phyloP scores from a whole-genome alignment of 208 protist species.

The Wallacemonas sp. region DNA sequence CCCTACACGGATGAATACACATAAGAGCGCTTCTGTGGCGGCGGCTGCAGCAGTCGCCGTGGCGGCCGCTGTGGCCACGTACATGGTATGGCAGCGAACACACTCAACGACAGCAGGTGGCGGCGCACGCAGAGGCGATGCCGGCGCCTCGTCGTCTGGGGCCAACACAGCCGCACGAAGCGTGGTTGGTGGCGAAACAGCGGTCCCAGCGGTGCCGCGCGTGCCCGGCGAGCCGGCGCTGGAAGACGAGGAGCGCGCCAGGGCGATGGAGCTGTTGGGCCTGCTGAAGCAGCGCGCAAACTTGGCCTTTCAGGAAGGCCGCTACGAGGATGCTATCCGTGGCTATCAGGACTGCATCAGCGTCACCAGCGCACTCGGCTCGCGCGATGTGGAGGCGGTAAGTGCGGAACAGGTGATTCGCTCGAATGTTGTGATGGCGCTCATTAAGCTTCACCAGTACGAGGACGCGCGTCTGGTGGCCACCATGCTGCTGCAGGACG shows the following conservation, averaged over 20 bases:
- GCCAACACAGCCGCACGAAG: no score
- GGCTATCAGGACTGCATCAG: slow-evolving; percentile 79
- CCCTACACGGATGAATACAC: no score
- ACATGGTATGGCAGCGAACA: no score
- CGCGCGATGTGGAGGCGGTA: slow-evolving; percentile 47
- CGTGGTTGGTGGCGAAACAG: no score
- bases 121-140: no score
- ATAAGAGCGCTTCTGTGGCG: no score
- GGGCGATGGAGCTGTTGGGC: slow-evolving; percentile 46
- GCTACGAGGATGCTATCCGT: slow-evolving; percentile 64
- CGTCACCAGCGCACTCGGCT: slow-evolving; percentile 51
- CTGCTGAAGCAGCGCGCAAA: slow-evolving; percentile 67
- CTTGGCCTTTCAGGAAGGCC: slow-evolving; percentile 53
- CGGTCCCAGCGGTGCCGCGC: background rate
- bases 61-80: no score
- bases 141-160: no score
- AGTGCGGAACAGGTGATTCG: slow-evolving; percentile 57
- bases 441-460: slow-evolving; percentile 67
- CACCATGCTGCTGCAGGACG: slow-evolving; percentile 71
- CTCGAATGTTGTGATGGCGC: slow-evolving; percentile 71
- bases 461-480: slow-evolving; percentile 69
- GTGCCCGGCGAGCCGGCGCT: slow-evolving; percentile 30
- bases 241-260: slow-evolving; percentile 22
- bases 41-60: no score
- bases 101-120: no score